Conservation (phyloP, 2,329 filamentous ascomycete genomes). For the Colletotrichum sp. region DNA sequence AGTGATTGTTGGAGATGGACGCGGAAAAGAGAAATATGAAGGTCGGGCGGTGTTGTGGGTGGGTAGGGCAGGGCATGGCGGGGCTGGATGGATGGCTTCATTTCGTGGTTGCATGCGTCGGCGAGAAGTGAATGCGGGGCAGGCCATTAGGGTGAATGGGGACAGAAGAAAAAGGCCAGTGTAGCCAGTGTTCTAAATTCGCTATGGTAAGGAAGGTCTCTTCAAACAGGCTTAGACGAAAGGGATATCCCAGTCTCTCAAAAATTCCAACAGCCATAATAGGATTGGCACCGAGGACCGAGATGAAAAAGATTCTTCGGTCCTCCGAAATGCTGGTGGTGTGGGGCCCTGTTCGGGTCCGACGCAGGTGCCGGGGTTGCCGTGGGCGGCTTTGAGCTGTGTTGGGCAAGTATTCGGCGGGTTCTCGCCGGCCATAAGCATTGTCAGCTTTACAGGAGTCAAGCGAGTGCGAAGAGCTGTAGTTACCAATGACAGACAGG, state of each 20-base stretch:
- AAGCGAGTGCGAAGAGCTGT: background rate
- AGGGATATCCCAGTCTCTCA: accelerated
- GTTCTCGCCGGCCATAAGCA: background rate
- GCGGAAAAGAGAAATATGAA: background rate
- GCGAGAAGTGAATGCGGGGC: background rate
- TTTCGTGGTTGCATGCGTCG: background rate
- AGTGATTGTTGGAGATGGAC: accelerated
- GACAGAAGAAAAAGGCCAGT: background rate
- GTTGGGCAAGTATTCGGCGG: background rate
- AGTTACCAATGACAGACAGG: background rate
- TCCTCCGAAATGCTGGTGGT: background rate
- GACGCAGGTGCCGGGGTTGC: background rate
- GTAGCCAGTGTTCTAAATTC: too few relatives aligned
- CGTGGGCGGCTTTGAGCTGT: background rate
- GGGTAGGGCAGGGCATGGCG: background rate
- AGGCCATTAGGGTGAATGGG: background rate
- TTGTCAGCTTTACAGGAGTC: background rate
- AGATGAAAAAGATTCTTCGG: background rate
- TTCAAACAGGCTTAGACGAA: background rate
- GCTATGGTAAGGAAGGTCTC: background rate
- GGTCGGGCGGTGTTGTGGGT: background rate
- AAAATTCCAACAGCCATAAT: background rate
- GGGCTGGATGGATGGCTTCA: background rate
- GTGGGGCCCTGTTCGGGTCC: background rate
- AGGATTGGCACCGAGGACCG: background rate